Evolutionary conservation across 441 rosid genomes (phyloP).

Genomic region (Corymbia calophylla): DNA sequence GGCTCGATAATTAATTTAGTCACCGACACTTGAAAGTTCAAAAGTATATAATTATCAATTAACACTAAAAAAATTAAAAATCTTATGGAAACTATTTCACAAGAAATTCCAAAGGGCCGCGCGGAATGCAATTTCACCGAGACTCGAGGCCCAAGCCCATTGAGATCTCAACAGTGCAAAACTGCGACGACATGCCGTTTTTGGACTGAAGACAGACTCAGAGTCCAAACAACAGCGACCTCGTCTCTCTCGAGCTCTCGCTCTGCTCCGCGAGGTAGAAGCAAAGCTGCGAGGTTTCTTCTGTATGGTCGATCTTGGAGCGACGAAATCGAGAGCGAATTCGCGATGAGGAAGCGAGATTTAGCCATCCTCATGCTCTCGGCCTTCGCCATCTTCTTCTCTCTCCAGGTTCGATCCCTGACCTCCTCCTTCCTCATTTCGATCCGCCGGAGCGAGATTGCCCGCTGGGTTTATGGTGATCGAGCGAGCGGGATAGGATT

Average conservation of each 20-base stretch:
- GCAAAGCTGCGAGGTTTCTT: not conserved
- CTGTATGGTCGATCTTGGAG: not conserved
- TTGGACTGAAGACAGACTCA: not conserved
- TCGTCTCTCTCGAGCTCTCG: not conserved
- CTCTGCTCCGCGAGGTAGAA: not conserved
- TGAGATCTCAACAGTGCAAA: not conserved
- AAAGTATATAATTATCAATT: not conserved
- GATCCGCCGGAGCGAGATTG: not conserved
- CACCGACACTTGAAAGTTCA: too few species aligned
- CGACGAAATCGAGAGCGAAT: not conserved
- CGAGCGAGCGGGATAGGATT: not conserved
- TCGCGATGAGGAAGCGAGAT: conserved; percentile 91
- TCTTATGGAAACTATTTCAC: not conserved
- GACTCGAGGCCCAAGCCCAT: not conserved
- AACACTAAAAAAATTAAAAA: not conserved
- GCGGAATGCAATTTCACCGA: not conserved
- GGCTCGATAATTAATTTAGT: not conserved
- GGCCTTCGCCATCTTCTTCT: conserved; percentile 95
- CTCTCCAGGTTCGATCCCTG: conserved; percentile 61
- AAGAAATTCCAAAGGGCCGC: not conserved
- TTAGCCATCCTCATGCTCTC: conserved; percentile 94
- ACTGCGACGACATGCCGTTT: not conserved
- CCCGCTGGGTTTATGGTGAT: not conserved
- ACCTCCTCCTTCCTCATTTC: not conserved
- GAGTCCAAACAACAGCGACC: not conserved